A percentile compares a stretch with the other conserved stretches of the same genome.
These are phyloP conservation scores for Ustilago trichophora DNA, from an alignment of 1,284 basidiomycete species.

Conservation along the genomic window DNA sequence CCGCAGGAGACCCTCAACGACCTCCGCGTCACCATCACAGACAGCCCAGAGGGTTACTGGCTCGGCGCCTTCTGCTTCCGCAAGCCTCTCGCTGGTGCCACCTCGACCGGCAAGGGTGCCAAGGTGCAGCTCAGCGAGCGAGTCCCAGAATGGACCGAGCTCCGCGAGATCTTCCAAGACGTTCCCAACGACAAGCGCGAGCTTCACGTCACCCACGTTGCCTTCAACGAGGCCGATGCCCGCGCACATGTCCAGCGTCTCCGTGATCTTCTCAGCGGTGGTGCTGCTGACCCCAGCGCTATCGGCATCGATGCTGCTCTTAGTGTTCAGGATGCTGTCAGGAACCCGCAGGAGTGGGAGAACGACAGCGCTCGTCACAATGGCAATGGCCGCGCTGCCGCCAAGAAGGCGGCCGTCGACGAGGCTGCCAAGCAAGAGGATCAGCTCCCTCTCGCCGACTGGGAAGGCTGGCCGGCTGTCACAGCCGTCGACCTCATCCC, in stretches of 20 bases:
- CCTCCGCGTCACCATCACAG: constrained; percentile 61
- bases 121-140: constrained; percentile 48
- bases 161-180: constrained; percentile 58
- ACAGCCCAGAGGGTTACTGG: constrained; percentile 66
- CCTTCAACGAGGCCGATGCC: constrained; percentile 70
- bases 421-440: constrained; percentile 8
- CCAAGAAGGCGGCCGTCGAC: constrained; percentile 24
- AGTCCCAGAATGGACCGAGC: constrained; percentile 61
- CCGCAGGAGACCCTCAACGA: constrained; percentile 65
- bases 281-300: constrained; percentile 67
- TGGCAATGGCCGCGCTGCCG: constrained; percentile 22
- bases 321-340: constrained; percentile 70
- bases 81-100: constrained; percentile 22
- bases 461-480: constrained; percentile 65
- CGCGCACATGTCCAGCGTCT: constrained; percentile 69
- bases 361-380: constrained; percentile 23
- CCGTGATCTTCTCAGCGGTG: constrained; percentile 69
- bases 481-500: constrained; percentile 66
- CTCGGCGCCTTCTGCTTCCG: constrained; percentile 65
- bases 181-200: constrained; percentile 53
- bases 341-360: constrained; percentile 66
- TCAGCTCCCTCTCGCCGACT: constrained; percentile 65
- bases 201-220: constrained; percentile 66
- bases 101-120: constrained; percentile 21
- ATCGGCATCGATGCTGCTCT: constrained; percentile 69